Percentiles rank a stretch among this genome's conserved stretches.
Conservation (phyloP, 1,139 yeast genomes). For the Suhomyces kunorum region DNA sequence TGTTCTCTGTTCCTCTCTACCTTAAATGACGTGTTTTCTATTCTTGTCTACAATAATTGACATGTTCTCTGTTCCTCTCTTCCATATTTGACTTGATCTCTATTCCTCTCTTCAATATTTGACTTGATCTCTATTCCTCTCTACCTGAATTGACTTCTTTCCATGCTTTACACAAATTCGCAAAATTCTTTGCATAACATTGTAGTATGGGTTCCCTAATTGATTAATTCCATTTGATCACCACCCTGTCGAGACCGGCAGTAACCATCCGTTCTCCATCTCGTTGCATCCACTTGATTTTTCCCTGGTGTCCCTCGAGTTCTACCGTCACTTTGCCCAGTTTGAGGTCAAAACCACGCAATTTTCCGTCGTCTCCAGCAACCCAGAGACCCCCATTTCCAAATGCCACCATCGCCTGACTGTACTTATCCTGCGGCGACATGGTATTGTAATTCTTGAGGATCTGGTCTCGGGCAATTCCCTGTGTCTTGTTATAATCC, state of each 20-base stretch:
- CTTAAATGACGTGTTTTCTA: too few relatives aligned
- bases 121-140: too few relatives aligned
- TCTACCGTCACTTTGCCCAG: constrained; percentile 28
- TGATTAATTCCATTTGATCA: constrained; percentile 17
- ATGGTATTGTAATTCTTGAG: constrained; percentile 58
- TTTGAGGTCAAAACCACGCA: constrained; percentile 56
- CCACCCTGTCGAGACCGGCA: constrained; percentile 33
- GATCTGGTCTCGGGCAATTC: constrained; percentile 45
- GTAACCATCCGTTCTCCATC: background rate
- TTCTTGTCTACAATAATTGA: too few relatives aligned
- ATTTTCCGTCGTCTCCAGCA: constrained; percentile 67
- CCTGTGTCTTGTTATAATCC: constrained; percentile 14
- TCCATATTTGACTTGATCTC: too few relatives aligned
- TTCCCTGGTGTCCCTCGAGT: constrained; percentile 39
- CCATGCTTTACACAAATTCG: too few relatives aligned
- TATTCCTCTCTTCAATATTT: too few relatives aligned
- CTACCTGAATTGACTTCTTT: too few relatives aligned
- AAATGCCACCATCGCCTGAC: constrained; percentile 54
- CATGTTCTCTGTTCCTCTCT: too few relatives aligned
- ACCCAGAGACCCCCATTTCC: constrained; percentile 51
- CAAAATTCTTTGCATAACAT: too few relatives aligned
- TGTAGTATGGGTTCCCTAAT: too few relatives aligned
- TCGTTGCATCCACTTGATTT: constrained; percentile 43
- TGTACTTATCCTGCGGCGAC: constrained; percentile 72
- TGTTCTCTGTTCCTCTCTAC: too few relatives aligned